A percentile compares a stretch with the other conserved stretches of the same genome.
Evolutionary conservation across 164 flowering plant species (phyloP).

Genomic region (Magnolia kwangsiensis): DNA sequence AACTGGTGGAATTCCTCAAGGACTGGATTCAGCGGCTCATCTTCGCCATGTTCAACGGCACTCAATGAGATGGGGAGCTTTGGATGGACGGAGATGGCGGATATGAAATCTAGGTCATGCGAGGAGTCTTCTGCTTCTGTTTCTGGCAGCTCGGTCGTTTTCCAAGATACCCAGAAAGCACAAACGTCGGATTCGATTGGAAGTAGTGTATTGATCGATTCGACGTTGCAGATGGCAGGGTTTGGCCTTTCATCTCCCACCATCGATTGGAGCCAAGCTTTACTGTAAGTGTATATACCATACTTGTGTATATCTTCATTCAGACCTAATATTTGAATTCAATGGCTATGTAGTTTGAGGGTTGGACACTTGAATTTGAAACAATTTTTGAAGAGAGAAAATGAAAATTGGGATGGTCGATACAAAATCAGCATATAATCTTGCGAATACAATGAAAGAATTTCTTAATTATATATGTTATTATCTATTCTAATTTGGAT

Average conservation of each 20-base stretch:
- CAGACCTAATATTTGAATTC: not conserved
- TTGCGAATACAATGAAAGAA: no score
- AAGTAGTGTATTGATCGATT: constrained; percentile 7
- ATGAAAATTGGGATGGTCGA: not conserved
- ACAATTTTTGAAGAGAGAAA: not conserved
- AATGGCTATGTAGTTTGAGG: no score
- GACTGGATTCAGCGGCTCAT: not conserved
- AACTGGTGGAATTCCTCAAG: constrained; percentile 11
- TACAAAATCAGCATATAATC: no score
- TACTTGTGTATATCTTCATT: not conserved
- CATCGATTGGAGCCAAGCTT: constrained; percentile 18
- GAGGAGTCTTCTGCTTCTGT: constrained; percentile 10
- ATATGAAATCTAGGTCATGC: constrained; percentile 6
- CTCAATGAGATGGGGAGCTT: constrained; percentile 1
- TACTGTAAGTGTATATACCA: constrained; percentile 13
- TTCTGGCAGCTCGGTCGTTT: constrained; percentile 2
- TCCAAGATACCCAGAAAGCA: constrained; percentile 9
- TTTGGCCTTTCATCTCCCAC: constrained; percentile 10
- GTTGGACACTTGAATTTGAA: no score
- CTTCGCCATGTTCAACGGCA: constrained; percentile 9
- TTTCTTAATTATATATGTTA: no score
- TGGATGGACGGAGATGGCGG: constrained; percentile 5
- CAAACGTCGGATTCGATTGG: constrained; percentile 1
- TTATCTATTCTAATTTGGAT: not conserved
- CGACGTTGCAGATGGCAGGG: constrained; percentile 10